phyloP scores from a whole-genome alignment of 352 stramenopile genomes.

The Globisporangium ultimum region DNA sequence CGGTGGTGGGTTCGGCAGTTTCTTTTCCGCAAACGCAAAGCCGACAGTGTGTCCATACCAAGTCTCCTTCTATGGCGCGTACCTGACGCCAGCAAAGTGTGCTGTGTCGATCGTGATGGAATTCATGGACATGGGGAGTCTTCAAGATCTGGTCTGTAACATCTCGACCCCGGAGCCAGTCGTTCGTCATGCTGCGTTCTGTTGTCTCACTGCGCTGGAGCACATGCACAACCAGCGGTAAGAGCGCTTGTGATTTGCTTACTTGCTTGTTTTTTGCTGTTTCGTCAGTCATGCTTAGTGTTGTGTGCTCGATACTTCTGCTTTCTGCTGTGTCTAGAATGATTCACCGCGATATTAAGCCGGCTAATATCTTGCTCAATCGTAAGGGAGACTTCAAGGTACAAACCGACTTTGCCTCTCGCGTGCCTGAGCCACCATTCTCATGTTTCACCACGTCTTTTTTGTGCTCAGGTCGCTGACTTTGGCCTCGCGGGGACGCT shows the following conservation, averaged over 20 bases:
- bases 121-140: slow-evolving; percentile 90
- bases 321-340: slow-evolving; percentile 27
- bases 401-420: not conserved
- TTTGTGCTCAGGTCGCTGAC: slow-evolving; percentile 48
- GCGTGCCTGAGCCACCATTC: not conserved
- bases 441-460: not conserved
- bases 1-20: slow-evolving; percentile 1
- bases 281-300: no score
- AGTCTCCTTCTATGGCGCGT: slow-evolving; percentile 89
- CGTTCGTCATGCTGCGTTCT: slow-evolving; percentile 75
- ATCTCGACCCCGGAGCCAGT: slow-evolving; percentile 52
- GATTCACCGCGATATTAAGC: slow-evolving; percentile 91
- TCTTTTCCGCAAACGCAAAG: slow-evolving; percentile 8
- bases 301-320: not conserved
- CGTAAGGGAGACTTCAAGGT: slow-evolving; percentile 82
- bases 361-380: slow-evolving; percentile 89
- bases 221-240: slow-evolving; percentile 83
- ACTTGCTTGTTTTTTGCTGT: no score
- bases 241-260: slow-evolving; percentile 5
- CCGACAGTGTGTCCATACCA: slow-evolving; percentile 60
- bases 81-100: slow-evolving; percentile 64
- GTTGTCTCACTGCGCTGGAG: slow-evolving; percentile 74
- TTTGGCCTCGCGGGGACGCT: slow-evolving; percentile 79
- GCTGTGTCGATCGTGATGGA: slow-evolving; percentile 89
- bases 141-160: slow-evolving; percentile 74